Evolutionary conservation across 2,329 filamentous ascomycete genomes (phyloP), one percentile per base, ranked within the genome.

Genomic region (Chaetomiaceae sp.): DNA sequence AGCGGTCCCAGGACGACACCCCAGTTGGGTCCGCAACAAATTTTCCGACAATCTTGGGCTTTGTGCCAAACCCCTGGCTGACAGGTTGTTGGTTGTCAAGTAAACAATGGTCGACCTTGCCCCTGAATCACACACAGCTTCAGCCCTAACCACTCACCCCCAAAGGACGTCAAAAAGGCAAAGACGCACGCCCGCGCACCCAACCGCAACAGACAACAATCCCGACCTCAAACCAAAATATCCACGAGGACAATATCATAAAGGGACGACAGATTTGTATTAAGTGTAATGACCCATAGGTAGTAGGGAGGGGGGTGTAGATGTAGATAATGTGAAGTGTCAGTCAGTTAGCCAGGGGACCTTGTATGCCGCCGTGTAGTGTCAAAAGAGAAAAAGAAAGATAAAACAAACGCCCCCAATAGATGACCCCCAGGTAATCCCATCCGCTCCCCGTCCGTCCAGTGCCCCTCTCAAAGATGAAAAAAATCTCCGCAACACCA

Each of bases 301-400:
- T 30, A 10, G n/a, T 46, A 38, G 23, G 21, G 20, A 45, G n/a
- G 42, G 43, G n/a, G n/a, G n/a, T n/a, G n/a, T n/a, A n/a, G n/a
- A n/a, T 30, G 25, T 27, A 39, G n/a, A 42, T 40, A 37, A 16
- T 10, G 49, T 48, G 50, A 19, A 48, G 50, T 48, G 50, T 21
- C 25, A 3, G 25, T 27, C 25, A 27, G 10, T 27, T 10, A 27
- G 10, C 25, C 25, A 19, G 7, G 4, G 31, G 25, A 39, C 25
- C 20, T 40, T 44, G 39, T 48, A 52, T 44, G 50, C 38, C 10
- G 45, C 34, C 44, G 44, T 46, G 44, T n/a, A 46, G 25, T 47
- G 44, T 40, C 39, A 19, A 30, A 27, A 34, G 13, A 30, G 25
- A 10, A 40, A 30, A 37, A 14, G n/a, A 21, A 35, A 17, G 19